Conservation (phyloP, 768 basidiomycete genomes). For the Amylocystis lapponica region DNA sequence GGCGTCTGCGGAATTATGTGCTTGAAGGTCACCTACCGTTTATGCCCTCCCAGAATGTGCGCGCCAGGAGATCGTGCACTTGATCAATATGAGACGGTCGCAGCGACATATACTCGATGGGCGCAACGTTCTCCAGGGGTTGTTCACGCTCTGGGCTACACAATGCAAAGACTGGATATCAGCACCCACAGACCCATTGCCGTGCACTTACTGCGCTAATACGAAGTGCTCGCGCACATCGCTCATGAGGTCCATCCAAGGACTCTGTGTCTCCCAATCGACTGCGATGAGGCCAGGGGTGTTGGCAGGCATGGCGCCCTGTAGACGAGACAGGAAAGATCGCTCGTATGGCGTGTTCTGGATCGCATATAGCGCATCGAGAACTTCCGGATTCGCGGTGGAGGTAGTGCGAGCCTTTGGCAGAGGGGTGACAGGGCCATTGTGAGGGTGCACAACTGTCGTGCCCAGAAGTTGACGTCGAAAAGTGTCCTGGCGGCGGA, state of each 20-base stretch:
- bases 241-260: slow-evolving; percentile 72
- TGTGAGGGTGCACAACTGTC: background rate
- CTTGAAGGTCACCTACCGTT: slow-evolving; percentile 41
- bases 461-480: slow-evolving; percentile 7
- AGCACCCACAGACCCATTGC: background rate
- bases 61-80: slow-evolving; percentile 62
- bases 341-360: slow-evolving; percentile 56
- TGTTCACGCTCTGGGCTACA: slow-evolving; percentile 51
- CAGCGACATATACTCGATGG: slow-evolving; percentile 61
- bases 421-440: slow-evolving; percentile 30
- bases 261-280: slow-evolving; percentile 67
- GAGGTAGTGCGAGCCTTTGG: slow-evolving; percentile 21
- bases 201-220: slow-evolving; percentile 49
- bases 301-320: slow-evolving; percentile 32
- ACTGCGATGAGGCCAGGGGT: slow-evolving; percentile 42
- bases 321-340: slow-evolving; percentile 64
- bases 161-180: background rate
- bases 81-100: slow-evolving; percentile 56
- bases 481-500: slow-evolving; percentile 1
- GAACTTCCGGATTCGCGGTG: slow-evolving; percentile 25
- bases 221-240: slow-evolving; percentile 64
- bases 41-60: slow-evolving; percentile 74
- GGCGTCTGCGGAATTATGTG: slow-evolving; percentile 3
- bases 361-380: slow-evolving; percentile 52
- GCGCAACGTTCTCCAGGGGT: slow-evolving; percentile 35